These are phyloP conservation scores for Globisporangium paddicum DNA, from an alignment of 352 stramenopile genomes.

Conservation along the genomic window DNA sequence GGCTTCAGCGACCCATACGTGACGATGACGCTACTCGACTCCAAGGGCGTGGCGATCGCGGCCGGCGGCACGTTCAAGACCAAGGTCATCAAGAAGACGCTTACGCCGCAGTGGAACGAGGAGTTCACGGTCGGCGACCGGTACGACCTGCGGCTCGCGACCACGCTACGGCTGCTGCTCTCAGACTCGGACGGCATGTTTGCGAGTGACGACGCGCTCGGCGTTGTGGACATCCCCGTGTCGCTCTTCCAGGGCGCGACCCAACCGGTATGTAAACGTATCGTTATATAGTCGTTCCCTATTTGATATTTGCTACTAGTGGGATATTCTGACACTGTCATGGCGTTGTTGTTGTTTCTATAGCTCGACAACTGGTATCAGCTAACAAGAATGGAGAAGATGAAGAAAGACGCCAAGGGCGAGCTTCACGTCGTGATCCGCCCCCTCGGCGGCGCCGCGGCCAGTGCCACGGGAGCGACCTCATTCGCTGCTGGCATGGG, in stretches of 20 bases:
- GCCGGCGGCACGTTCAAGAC: slow-evolving; percentile 58
- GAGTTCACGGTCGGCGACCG: slow-evolving; percentile 55
- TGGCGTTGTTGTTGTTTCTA: not conserved
- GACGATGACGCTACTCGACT: slow-evolving; percentile 67
- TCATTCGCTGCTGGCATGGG: slow-evolving; percentile 3
- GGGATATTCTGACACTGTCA: not conserved
- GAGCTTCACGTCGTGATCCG: slow-evolving; percentile 57
- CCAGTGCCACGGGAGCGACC: not conserved
- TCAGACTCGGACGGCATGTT: slow-evolving; percentile 58
- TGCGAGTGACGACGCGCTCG: slow-evolving; percentile 54
- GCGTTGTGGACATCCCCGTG: slow-evolving; percentile 67
- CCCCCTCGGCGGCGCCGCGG: slow-evolving; percentile 4
- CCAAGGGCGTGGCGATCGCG: slow-evolving; percentile 32
- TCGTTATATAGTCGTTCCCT: not conserved
- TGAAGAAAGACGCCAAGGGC: slow-evolving; percentile 67
- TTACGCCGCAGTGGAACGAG: slow-evolving; percentile 57
- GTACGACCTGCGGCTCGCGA: slow-evolving; percentile 60
- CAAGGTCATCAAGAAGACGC: slow-evolving; percentile 61
- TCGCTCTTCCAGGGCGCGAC: slow-evolving; percentile 35
- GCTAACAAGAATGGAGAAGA: slow-evolving; percentile 50
- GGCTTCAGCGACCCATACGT: slow-evolving; percentile 73
- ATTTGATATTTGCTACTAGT: not conserved
- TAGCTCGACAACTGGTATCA: slow-evolving; percentile 72
- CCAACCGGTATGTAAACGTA: slow-evolving; percentile 22
- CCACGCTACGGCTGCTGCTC: slow-evolving; percentile 51